Conservation (phyloP, 176 grass and related monocot species). For the Neostapfia colusana region DNA sequence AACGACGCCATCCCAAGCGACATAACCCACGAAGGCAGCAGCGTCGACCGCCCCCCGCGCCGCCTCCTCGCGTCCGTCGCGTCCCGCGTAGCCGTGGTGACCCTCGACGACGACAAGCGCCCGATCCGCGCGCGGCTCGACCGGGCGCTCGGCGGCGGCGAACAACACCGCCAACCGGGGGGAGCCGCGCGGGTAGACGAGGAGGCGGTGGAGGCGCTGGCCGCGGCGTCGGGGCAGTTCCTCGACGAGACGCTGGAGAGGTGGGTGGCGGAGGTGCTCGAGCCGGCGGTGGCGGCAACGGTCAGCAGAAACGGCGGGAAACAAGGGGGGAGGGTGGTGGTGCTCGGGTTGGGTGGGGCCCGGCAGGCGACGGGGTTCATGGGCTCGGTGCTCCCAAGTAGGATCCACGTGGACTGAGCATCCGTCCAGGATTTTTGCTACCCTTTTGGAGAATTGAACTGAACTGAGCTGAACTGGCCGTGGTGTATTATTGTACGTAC, state of each 20-base stretch:
- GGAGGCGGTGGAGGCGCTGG: constrained; percentile 43
- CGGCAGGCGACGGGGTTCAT: constrained; percentile 50
- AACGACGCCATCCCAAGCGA: constrained; percentile 56
- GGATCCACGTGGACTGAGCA: constrained; percentile 60
- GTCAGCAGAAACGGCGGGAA: constrained; percentile 57
- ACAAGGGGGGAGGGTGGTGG: constrained; percentile 10
- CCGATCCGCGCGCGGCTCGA: constrained; percentile 38
- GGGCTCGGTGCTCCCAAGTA: constrained; percentile 67
- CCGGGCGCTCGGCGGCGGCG: background rate
- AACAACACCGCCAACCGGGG: background rate
- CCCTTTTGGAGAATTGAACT: background rate
- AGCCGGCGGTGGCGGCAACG: constrained; percentile 44
- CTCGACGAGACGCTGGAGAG: constrained; percentile 54
- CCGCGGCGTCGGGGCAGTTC: constrained; percentile 43
- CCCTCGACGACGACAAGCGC: constrained; percentile 7
- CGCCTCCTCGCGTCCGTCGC: constrained; percentile 36
- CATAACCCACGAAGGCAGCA: constrained; percentile 61
- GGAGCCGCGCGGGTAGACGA: constrained; percentile 33
- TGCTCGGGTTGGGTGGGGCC: constrained; percentile 41
- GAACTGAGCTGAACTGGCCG: too few species aligned
- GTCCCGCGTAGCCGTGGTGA: constrained; percentile 21
- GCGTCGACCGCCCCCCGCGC: background rate
- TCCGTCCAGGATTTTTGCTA: background rate
- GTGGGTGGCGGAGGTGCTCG: constrained; percentile 74
- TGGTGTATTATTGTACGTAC: background rate